Evolutionary conservation across 345 rosid species (phyloP), one percentile per base, ranked within the genome.

Genomic region (Anacardium occidentale): DNA sequence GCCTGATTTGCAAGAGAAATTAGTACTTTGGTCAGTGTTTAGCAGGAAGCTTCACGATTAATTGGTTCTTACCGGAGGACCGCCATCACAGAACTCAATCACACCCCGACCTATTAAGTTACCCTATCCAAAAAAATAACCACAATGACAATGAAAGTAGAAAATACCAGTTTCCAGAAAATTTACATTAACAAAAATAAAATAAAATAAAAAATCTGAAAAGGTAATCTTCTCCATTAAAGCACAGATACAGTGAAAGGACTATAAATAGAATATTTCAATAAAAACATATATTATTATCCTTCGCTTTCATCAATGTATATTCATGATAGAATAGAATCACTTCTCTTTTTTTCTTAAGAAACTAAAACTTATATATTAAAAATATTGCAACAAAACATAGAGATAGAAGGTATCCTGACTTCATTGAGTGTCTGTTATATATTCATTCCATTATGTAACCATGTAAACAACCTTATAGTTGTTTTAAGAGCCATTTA

Each of bases 61-160:
- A 56, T 37, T 26, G 66, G 34, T 57, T 63, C 89, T 72, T 55
- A 94, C 95, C n/a, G 83, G 91, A 66, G 98, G 98, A 25, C 86
- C 91, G 53, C 81, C 97, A 2, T 90, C 88, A 57, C 99, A 95
- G 73, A 88, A 88, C 87, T 95, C 91, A 44, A 92, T 57, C 57
- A 95, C 87, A 10, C 94, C 99, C 59, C 97, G 90, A 29, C 86
- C 99, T 51, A 95, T 94, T 76, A 95, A 82, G 76, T 89, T 95
- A 18, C 99, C 99, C 98, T 94, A 92, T 78, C 57, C 68, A 66
- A 66, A 29, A 20, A 66, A 44, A 32, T 3, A 71, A 70, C 51
- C 12, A 14, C 13, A 34, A 50, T 29, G 69, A 52, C 34, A 67
- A 34, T 24, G 56, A 44, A 70, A 52, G 24, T 2, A 10, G 11